Conservation (phyloP, 1,139 yeast genomes). For the Yamadazyma sp. region DNA sequence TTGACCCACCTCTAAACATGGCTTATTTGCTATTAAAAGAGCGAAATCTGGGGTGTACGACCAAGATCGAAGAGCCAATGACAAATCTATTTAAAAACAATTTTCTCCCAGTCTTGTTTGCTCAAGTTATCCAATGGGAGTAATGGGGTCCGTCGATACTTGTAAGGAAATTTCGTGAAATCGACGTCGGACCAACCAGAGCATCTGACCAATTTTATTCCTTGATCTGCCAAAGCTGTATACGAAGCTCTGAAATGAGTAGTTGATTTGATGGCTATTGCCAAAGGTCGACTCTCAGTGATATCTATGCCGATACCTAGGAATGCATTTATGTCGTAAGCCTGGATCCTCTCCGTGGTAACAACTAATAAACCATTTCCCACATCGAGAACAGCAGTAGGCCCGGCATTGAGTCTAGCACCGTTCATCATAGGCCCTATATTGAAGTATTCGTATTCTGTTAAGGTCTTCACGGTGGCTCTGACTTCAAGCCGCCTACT, state of each 20-base stretch:
- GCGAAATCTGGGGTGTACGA: no score
- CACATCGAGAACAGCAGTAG: slow-evolving; percentile 7
- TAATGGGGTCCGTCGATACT: slow-evolving; percentile 1
- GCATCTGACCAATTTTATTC: slow-evolving; percentile 8
- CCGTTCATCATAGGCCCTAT: slow-evolving; percentile 12
- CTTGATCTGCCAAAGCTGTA: slow-evolving; percentile 10
- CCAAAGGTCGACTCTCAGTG: slow-evolving; percentile 2
- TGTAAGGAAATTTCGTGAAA: slow-evolving; percentile 1
- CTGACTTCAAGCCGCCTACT: slow-evolving; percentile 5
- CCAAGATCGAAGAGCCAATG: no score
- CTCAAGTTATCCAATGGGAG: slow-evolving; percentile 9
- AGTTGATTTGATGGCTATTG: slow-evolving; percentile 7
- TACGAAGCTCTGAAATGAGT: slow-evolving; percentile 11
- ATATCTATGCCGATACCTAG: slow-evolving; percentile 10
- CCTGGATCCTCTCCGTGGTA: slow-evolving; percentile 11
- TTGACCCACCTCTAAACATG: no score
- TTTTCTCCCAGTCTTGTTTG: background rate
- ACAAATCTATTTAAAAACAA: no score
- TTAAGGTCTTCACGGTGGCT: slow-evolving; percentile 6
- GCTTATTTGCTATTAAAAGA: no score
- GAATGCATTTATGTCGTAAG: slow-evolving; percentile 13
- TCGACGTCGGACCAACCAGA: slow-evolving; percentile 6
- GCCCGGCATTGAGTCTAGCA: slow-evolving; percentile 9
- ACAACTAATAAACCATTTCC: slow-evolving; percentile 8
- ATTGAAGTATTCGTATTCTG: slow-evolving; percentile 8